A percentile compares a stretch with the other conserved stretches of the same genome.
Evolutionary conservation across 495 filamentous ascomycete species (phyloP).

Genomic region (Pseudoneurospora amorphoporcata): DNA sequence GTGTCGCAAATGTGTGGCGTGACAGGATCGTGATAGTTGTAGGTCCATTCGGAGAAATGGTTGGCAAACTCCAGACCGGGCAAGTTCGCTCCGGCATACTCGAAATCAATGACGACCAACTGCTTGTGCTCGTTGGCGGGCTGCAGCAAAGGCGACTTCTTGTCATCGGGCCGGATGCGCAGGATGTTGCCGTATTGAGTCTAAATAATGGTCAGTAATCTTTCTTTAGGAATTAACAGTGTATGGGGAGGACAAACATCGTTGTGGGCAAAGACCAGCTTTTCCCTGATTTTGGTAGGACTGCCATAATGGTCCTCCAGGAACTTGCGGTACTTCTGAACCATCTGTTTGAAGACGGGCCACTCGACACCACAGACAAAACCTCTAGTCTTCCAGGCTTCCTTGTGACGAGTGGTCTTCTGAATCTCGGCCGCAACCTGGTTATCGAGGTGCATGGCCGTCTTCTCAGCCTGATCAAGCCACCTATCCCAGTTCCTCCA

Average conservation of each 20-base stretch:
- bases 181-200: constrained; percentile 98
- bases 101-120: constrained; percentile 95
- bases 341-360: constrained; percentile 61
- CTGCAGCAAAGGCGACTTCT: constrained; percentile 74
- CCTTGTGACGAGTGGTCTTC: constrained; percentile 18
- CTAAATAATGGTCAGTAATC: constrained; percentile 30
- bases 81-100: constrained; percentile 87
- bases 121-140: constrained; percentile 91
- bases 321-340: constrained; percentile 70
- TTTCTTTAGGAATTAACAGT: background rate
- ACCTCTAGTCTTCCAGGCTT: constrained; percentile 56
- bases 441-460: constrained; percentile 66
- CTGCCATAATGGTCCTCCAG: constrained; percentile 63
- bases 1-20: constrained; percentile 56
- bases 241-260: constrained; percentile 53
- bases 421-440: constrained; percentile 36
- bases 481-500: constrained; percentile 96
- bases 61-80: constrained; percentile 92
- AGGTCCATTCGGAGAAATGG: constrained; percentile 98
- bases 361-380: constrained; percentile 80
- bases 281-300: constrained; percentile 50
- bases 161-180: constrained; percentile 68
- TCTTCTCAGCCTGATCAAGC: constrained; percentile 67
- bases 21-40: constrained; percentile 77
- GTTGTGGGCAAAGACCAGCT: constrained; percentile 91